Evolutionary conservation across 1,139 yeast genomes (phyloP), one percentile per base, ranked within the genome.

Genomic region (Hyphopichia khmerensis): DNA sequence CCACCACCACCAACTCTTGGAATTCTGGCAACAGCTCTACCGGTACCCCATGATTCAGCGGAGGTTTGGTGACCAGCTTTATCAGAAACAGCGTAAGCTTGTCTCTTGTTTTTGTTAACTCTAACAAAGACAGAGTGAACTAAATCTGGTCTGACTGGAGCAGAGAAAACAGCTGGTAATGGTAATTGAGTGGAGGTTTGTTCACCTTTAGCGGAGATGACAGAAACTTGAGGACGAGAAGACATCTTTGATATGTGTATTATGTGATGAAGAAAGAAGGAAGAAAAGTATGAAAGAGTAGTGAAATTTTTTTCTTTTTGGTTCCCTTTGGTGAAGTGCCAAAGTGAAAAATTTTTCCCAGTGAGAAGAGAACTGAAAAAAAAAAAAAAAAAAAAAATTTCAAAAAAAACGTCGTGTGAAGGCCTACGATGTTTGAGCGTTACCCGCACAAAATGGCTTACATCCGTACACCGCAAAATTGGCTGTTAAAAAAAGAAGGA

Each of bases 1-100:
- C 99, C 99, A 75, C 96, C 91, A 82, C 99, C 99, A 79, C 96
- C 96, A 73, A 93, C 98, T 86, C 99, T 91, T 82, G 99, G 99
- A 77, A 93, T 91, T 85, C 99, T 93, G 80, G 99, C 98, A 72
- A 93, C 97, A 79, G 99, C 99, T 84, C 99, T 91, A 85, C 99
- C 99, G 65, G 99, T 95, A 89, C 99, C 99, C 99, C 99, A 93
- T 55, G 99, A 93, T 80, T 90, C 97, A 73, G 99, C 99, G 57
- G 99, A 93, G 77, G 97, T 91, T 82, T 93, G 98, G 84, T 89
- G 96, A 82, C 99, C 99, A 67, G 99, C 99, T 79, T 89, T 88
- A 73, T 84, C 90, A 65, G 98, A 85, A 65, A 93, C 99, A 72
- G 99, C 97, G 86, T 93, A 93, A 75, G 99, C 97, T 82, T 93